phyloP scores from a whole-genome alignment of 805 yeast species.

The Geotrichum ghanense region DNA sequence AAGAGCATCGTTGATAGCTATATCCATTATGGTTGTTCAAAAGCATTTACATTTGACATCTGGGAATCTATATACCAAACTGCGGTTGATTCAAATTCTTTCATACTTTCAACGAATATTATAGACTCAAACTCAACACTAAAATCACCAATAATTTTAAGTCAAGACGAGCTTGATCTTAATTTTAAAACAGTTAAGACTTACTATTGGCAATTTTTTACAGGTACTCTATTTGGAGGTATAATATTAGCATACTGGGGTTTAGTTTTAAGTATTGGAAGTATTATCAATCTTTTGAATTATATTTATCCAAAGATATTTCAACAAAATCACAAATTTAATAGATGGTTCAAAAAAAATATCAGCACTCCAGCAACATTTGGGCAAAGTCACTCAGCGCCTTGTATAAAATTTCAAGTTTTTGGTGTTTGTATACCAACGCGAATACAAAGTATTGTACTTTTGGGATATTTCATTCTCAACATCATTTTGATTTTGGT shows the following conservation, averaged over 20 bases:
- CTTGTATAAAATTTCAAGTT: background rate
- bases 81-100: no score
- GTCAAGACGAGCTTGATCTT: background rate
- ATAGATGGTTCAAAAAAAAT: background rate
- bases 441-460: background rate
- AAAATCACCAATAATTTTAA: background rate
- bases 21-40: no score
- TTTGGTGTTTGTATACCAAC: background rate
- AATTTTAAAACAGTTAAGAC: background rate
- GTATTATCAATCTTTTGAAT: background rate
- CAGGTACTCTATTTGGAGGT: constrained; percentile 2
- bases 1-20: no score
- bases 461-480: background rate
- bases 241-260: constrained; percentile 1
- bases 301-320: background rate
- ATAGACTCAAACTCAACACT: no score
- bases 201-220: background rate
- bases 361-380: background rate
- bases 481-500: background rate
- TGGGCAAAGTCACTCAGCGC: background rate
- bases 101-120: no score
- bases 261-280: background rate
- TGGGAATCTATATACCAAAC: no score
- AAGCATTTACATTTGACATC: no score
- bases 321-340: background rate